Conservation (phyloP, 2,329 filamentous ascomycete species). For the Colletotrichum liaoningense region DNA sequence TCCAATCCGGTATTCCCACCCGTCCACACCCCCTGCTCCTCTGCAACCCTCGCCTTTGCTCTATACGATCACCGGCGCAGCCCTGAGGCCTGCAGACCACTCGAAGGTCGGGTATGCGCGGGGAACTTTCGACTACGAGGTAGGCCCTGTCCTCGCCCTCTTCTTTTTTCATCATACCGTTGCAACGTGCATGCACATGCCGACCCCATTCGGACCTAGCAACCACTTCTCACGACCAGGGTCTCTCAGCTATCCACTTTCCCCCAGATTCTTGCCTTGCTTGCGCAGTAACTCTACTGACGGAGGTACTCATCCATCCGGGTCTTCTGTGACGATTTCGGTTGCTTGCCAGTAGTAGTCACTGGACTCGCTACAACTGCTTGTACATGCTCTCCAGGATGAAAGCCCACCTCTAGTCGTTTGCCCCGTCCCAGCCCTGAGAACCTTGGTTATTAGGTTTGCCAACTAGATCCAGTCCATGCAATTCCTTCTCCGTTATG, state of each 20-base stretch:
- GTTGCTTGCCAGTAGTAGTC: not conserved
- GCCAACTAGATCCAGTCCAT: slow-evolving; percentile 19
- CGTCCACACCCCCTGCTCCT: slow-evolving; percentile 8
- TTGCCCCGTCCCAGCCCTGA: not conserved
- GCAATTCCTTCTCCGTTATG: slow-evolving; percentile 9
- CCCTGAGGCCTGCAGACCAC: slow-evolving; percentile 4
- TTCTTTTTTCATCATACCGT: slow-evolving; percentile 29
- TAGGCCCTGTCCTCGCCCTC: not conserved
- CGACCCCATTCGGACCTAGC: not conserved
- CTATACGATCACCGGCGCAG: not conserved
- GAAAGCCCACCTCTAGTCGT: not conserved
- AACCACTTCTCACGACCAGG: not conserved
- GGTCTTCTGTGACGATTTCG: not conserved
- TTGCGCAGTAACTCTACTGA: not conserved
- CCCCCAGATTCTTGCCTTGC: slow-evolving; percentile 5
- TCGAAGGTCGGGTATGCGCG: slow-evolving; percentile 4
- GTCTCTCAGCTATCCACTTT: not conserved
- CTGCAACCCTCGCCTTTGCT: slow-evolving; percentile 13
- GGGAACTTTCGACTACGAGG: not conserved
- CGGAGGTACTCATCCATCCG: not conserved
- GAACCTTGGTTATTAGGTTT: not conserved
- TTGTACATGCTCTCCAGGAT: not conserved
- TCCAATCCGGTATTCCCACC: slow-evolving; percentile 24
- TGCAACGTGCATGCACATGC: slow-evolving; percentile 9
- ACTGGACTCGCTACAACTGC: not conserved